Evolutionary conservation across 148 eudicot species (phyloP), one percentile per base, ranked within the genome.

Genomic region (Silene conica): DNA sequence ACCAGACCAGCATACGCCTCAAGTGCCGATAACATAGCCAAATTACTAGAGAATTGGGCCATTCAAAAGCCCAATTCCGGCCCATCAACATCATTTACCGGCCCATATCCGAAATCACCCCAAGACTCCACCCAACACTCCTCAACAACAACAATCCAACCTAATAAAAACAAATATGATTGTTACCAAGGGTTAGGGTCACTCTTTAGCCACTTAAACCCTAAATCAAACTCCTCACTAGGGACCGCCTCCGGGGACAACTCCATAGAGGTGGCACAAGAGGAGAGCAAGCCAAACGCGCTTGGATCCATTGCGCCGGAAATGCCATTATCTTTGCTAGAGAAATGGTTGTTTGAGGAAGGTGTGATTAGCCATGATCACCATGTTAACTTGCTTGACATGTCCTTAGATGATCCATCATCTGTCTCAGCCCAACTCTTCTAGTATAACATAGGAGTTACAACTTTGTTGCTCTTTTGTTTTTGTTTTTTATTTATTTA

Each of bases 291-390:
- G 76, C 87, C 80, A 8, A 57, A 14, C 59, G 26, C 55, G 46
- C 54, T 28, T 1, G 60, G 28, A 0, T 18, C 26, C 6, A 22
- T 14, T 20, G 63, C 45, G 46, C 60, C 45, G 1, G 76, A 79
- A 52, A 79, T 76, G 64, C 88, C 96, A 15, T 77, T 88, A 0
- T 76, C 83, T 31, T 55, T 87, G 56, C 67, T 90, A 7, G 96
- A 90, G 82, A 90, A 90, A 58, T 90, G 96, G 96, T 76, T 90
- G 52, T 80, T 90, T 80, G 96, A 90, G 16, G 96, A 90, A 63
- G 85, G 80, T 57, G 74, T 74, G 20, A 84, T 82, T 14, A 84
- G 83, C 25, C 91, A 83, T 31, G 90, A 84, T 12, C 43, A 38
- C 43, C 77, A 78, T 7, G 68, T 67, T 13, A 82, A 74, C 63